These are phyloP conservation scores for Nowakowskiella sp. DNA, from an alignment of 192 early-diverging fungal genomes.

Conservation along the genomic window DNA sequence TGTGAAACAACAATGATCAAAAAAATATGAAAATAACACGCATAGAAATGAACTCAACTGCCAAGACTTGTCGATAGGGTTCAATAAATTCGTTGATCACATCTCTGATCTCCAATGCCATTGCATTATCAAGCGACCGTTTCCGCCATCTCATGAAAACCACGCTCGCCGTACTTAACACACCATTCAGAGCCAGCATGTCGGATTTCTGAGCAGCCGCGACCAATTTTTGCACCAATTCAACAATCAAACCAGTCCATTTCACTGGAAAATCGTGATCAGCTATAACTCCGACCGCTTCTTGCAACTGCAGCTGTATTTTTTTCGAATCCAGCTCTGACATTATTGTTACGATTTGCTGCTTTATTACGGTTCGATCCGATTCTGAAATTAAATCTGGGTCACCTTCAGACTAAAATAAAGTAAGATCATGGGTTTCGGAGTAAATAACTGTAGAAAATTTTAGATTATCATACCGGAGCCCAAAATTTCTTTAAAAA, in stretches of 20 bases:
- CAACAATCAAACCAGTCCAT: conserved; percentile 79
- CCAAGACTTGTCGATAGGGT: too few species aligned
- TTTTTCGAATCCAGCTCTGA: conserved; percentile 61
- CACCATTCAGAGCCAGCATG: too few species aligned
- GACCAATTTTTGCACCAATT: conserved; percentile 28
- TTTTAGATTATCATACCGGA: conserved; percentile 18
- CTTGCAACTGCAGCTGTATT: conserved; percentile 83
- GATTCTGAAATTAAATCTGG: conserved; percentile 41
- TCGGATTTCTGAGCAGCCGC: neutral
- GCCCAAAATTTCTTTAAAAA: conserved; percentile 85
- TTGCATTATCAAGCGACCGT: too few species aligned
- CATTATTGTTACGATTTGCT: conserved; percentile 79
- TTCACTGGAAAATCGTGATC: conserved; percentile 85
- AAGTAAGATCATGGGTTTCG: conserved; percentile 18
- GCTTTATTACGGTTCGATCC: conserved; percentile 77
- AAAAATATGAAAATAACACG: too few species aligned
- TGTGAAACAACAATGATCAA: conserved; percentile 19
- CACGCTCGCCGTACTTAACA: too few species aligned
- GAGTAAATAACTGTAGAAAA: neutral
- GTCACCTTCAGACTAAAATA: conserved; percentile 38
- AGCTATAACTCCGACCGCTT: conserved; percentile 89
- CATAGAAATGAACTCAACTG: too few species aligned
- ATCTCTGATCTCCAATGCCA: too few species aligned
- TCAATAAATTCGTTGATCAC: too few species aligned
- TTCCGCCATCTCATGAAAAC: too few species aligned